Percentiles rank a stretch among this genome's conserved stretches.
Conservation (phyloP, 768 basidiomycete species). For the Lactifluus pinguis region DNA sequence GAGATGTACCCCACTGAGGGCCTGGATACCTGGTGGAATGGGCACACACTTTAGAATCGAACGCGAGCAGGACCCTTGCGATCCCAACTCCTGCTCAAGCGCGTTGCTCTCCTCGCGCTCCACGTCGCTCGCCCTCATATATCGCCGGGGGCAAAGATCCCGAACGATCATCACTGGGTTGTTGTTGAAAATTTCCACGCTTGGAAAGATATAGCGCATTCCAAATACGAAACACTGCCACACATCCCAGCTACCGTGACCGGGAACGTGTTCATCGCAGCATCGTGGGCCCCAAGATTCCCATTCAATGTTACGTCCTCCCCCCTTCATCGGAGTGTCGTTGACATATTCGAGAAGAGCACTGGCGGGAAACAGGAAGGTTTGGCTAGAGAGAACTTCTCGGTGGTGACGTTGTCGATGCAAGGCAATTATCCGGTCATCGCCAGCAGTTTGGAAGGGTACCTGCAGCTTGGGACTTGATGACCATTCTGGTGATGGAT, state of each 20-base stretch:
- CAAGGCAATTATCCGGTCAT: constrained; percentile 9
- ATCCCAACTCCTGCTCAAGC: background rate
- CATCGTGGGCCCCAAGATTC: constrained; percentile 1
- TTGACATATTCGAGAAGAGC: background rate
- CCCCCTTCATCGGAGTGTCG: background rate
- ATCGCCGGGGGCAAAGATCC: constrained; percentile 15
- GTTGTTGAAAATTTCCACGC: background rate
- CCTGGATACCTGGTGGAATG: background rate
- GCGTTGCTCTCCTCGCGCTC: constrained; percentile 6
- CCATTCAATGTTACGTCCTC: constrained; percentile 5
- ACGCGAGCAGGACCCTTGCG: background rate
- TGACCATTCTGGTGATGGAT: constrained; percentile 9
- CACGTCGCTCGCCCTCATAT: constrained; percentile 4
- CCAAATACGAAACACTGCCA: constrained; percentile 18
- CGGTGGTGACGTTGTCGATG: background rate
- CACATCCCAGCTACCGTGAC: background rate
- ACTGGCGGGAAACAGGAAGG: constrained; percentile 5
- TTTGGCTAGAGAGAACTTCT: background rate
- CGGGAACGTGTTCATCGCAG: background rate
- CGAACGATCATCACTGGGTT: constrained; percentile 4
- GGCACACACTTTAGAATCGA: constrained; percentile 10
- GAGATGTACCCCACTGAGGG: background rate
- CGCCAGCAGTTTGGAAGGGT: constrained; percentile 19
- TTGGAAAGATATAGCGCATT: constrained; percentile 10
- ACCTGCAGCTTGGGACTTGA: constrained; percentile 17